Conservation (phyloP, 2,329 filamentous ascomycete genomes). For the Fusarium heterosporum region DNA sequence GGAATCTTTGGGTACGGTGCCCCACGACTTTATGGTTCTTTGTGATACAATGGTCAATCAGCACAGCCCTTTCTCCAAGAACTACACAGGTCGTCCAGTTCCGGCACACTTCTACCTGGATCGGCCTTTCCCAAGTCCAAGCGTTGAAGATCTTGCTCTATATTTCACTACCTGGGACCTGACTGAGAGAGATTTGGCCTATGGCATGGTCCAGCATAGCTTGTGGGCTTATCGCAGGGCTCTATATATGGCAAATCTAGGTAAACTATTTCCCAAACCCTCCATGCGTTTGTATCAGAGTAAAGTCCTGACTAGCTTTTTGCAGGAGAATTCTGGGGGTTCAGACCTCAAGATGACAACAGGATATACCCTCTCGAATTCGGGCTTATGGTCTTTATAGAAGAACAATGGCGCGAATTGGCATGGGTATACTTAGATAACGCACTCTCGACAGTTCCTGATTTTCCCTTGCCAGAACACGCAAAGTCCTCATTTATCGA, state of each 20-base stretch:
- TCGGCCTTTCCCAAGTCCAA: background rate
- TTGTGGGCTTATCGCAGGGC: no score
- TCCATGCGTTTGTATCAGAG: background rate
- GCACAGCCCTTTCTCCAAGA: background rate
- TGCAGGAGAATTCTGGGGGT: background rate
- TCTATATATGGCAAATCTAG: background rate
- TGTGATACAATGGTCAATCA: background rate
- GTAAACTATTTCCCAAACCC: background rate
- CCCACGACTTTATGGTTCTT: background rate
- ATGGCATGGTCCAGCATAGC: no score
- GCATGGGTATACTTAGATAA: slow-evolving; percentile 4
- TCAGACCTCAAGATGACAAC: background rate
- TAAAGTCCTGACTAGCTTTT: background rate
- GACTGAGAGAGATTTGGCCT: no score
- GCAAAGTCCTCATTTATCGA: background rate
- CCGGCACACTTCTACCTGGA: no score
- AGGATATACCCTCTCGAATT: background rate
- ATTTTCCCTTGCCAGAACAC: no score
- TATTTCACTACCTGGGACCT: background rate
- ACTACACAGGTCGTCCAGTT: background rate
- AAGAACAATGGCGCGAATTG: background rate
- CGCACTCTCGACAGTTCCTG: background rate
- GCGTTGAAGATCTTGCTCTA: background rate
- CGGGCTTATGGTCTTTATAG: slow-evolving; percentile 6
- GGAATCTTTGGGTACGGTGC: background rate